Percentiles rank a stretch among this genome's conserved stretches.
Conservation (phyloP, 768 basidiomycete genomes). For the Naganishia vaughanmartiniae region DNA sequence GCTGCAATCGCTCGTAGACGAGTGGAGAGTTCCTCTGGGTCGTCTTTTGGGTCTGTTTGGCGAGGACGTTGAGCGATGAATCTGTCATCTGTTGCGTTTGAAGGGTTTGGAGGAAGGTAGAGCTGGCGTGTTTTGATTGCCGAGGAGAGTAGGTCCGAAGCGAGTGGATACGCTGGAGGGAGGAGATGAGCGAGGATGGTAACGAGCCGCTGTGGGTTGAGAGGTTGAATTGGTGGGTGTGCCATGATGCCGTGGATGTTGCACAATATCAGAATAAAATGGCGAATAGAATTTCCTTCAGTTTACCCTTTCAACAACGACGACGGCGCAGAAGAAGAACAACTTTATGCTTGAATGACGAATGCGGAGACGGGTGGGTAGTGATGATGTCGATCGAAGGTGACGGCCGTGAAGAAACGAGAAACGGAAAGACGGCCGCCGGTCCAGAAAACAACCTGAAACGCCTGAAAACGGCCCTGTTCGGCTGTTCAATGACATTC, state of each 20-base stretch:
- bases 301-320: too few species aligned
- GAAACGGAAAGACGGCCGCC: neutral
- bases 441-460: neutral
- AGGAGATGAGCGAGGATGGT: constrained; percentile 29
- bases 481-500: too few species aligned
- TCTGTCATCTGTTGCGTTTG: constrained; percentile 10
- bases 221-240: neutral
- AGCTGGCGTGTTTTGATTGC: constrained; percentile 25
- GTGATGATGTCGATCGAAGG: neutral
- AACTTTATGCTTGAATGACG: neutral
- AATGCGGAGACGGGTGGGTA: neutral
- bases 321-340: too few species aligned
- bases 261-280: neutral
- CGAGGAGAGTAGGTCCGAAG: constrained; percentile 21
- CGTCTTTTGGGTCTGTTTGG: neutral
- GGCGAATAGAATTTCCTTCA: neutral
- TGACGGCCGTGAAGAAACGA: neutral
- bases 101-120: constrained; percentile 26
- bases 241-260: neutral
- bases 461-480: too few species aligned
- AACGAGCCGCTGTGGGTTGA: constrained; percentile 18
- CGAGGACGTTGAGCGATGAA: constrained; percentile 27
- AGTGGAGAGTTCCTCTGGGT: constrained; percentile 1
- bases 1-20: constrained; percentile 12
- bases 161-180: constrained; percentile 26